phyloP scores from a whole-genome alignment of 2,329 filamentous ascomycete genomes.

The Colletotrichum orbiculare region DNA sequence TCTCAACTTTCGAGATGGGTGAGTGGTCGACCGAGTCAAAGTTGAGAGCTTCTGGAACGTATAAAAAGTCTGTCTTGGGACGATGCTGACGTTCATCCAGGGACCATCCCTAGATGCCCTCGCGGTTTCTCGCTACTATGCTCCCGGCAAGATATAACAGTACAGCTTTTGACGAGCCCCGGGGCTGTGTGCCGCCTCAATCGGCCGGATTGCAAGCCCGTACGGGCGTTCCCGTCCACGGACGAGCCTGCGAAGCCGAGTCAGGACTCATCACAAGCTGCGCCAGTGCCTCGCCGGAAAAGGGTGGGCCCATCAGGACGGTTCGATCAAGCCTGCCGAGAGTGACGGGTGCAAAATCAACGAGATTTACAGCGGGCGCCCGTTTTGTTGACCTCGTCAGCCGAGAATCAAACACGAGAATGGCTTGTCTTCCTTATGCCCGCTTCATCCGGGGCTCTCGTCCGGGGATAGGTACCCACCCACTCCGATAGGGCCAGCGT shows the following conservation, averaged over 20 bases:
- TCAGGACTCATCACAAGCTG: too few relatives aligned
- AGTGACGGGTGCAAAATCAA: not conserved
- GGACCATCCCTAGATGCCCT: constrained; percentile 4
- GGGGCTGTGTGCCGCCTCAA: not conserved
- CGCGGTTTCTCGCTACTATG: not conserved
- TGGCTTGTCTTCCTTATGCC: too few relatives aligned
- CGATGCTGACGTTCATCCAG: not conserved
- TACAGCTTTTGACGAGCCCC: too few relatives aligned
- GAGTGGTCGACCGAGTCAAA: constrained; percentile 26
- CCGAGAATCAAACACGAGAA: too few relatives aligned
- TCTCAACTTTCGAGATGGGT: constrained; percentile 19
- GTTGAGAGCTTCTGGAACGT: constrained; percentile 28
- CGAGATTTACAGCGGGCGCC: constrained; percentile 12
- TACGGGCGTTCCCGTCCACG: too few relatives aligned
- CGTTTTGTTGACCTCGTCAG: not conserved
- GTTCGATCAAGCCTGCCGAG: constrained; percentile 8
- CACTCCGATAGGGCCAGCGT: too few relatives aligned
- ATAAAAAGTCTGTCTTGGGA: constrained; percentile 21
- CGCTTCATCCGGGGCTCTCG: too few relatives aligned
- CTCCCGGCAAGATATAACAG: too few relatives aligned
- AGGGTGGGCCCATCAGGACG: not conserved
- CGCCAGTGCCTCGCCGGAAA: too few relatives aligned
- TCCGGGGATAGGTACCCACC: too few relatives aligned
- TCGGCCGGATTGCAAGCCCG: not conserved
- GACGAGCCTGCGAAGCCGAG: too few relatives aligned